phyloP scores from a whole-genome alignment of 495 filamentous ascomycete species.

The Aspergillus cavernicola region DNA sequence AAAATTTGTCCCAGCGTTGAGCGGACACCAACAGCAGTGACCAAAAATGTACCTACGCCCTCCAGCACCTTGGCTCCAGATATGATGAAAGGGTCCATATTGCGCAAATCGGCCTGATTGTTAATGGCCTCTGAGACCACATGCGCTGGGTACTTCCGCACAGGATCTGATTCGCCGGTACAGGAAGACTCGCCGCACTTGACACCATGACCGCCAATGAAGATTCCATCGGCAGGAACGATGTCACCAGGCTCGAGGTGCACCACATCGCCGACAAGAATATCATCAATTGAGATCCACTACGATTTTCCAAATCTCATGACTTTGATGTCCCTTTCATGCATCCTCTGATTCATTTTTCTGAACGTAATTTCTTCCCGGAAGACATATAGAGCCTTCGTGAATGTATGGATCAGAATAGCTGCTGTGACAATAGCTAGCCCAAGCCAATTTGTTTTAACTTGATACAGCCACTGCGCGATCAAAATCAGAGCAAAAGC shows the following conservation, averaged over 20 bases:
- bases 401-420: constrained; percentile 64
- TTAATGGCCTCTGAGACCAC: constrained; percentile 81
- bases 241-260: constrained; percentile 85
- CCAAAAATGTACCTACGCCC: constrained; percentile 79
- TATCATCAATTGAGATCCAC: constrained; percentile 77
- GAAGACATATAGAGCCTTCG: too few species aligned
- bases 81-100: constrained; percentile 91
- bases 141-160: constrained; percentile 67
- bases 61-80: constrained; percentile 91
- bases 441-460: too few species aligned
- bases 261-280: constrained; percentile 82
- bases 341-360: constrained; percentile 68
- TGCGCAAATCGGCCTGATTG: too few species aligned
- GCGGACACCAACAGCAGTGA: constrained; percentile 83
- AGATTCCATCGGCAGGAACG: constrained; percentile 74
- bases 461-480: too few species aligned
- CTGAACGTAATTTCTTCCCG: too few species aligned
- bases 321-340: constrained; percentile 69
- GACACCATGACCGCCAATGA: constrained; percentile 68
- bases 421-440: constrained; percentile 69
- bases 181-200: constrained; percentile 82
- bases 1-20: constrained; percentile 49
- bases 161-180: constrained; percentile 79
- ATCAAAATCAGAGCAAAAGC: too few species aligned
- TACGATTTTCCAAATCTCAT: constrained; percentile 70